These are phyloP conservation scores for Termitomyces sp. DNA, from an alignment of 768 basidiomycete genomes.

Conservation along the genomic window DNA sequence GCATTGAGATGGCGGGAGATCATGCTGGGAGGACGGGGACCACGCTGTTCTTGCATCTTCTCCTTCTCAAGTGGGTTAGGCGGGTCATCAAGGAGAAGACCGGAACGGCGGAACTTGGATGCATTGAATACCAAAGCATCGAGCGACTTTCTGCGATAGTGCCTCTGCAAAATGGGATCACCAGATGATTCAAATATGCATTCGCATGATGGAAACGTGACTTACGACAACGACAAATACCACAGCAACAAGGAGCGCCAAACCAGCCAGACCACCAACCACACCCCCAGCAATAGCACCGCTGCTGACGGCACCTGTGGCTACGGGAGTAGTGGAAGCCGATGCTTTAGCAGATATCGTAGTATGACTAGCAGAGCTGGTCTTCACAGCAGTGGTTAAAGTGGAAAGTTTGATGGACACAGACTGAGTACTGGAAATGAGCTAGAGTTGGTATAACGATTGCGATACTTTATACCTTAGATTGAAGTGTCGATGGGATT, in stretches of 20 bases:
- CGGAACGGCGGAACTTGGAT: conserved; percentile 48
- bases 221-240: conserved; percentile 22
- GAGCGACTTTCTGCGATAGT: conserved; percentile 25
- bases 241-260: conserved; percentile 16
- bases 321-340: background rate
- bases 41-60: conserved; percentile 11
- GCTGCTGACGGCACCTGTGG: conserved; percentile 12
- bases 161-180: conserved; percentile 21
- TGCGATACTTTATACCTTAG: background rate
- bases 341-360: background rate
- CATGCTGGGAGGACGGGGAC: conserved; percentile 22
- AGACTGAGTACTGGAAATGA: background rate
- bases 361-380: background rate
- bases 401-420: background rate
- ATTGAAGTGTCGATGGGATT: background rate
- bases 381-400: background rate
- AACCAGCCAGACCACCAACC: conserved; percentile 17
- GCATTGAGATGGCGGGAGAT: conserved; percentile 22
- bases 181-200: background rate
- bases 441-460: background rate
- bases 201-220: background rate
- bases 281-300: conserved; percentile 23
- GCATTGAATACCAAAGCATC: conserved; percentile 41
- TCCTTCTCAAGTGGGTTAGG: conserved; percentile 15
- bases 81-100: conserved; percentile 29